Evolutionary conservation across 2,329 filamentous ascomycete species (phyloP).

Genomic region (Colletotrichum aenigma): DNA sequence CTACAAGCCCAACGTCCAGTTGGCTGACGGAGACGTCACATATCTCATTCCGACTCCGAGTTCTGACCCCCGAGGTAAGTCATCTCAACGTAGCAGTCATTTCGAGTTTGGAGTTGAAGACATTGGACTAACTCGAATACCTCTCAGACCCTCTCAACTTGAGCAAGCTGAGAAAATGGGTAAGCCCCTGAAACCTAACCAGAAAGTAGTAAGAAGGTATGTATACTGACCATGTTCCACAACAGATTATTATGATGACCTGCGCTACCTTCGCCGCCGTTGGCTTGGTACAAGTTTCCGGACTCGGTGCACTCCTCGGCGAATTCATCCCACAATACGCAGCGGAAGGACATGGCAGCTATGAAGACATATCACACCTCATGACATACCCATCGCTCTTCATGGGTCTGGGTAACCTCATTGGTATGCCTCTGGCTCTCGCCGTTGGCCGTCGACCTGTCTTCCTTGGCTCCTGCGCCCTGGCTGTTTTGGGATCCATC

Average conservation of each 20-base stretch:
- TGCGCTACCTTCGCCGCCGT: neutral
- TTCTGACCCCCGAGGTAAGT: conserved; percentile 31
- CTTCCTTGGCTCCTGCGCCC: conserved; percentile 30
- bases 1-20: conserved; percentile 23
- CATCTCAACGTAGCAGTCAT: too few species aligned
- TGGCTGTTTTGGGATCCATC: conserved; percentile 30
- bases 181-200: too few species aligned
- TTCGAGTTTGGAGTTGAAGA: too few species aligned
- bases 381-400: conserved; percentile 7
- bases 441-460: conserved; percentile 37
- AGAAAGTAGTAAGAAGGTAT: too few species aligned
- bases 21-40: conserved; percentile 34
- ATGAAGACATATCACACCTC: conserved; percentile 1
- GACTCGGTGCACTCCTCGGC: conserved; percentile 2
- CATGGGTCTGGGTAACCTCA: conserved; percentile 34
- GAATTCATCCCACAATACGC: conserved; percentile 1
- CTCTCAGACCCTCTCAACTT: neutral
- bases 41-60: conserved; percentile 37
- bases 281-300: conserved; percentile 3
- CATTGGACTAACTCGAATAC: neutral
- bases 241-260: neutral
- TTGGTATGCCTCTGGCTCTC: conserved; percentile 37
- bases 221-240: neutral
- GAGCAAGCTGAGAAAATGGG: conserved; percentile 2
- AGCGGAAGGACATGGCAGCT: neutral